A percentile compares a stretch with the other conserved stretches of the same genome.
These are phyloP conservation scores for Austroboletus niveus DNA, from an alignment of 1,284 basidiomycete genomes.

Conservation along the genomic window DNA sequence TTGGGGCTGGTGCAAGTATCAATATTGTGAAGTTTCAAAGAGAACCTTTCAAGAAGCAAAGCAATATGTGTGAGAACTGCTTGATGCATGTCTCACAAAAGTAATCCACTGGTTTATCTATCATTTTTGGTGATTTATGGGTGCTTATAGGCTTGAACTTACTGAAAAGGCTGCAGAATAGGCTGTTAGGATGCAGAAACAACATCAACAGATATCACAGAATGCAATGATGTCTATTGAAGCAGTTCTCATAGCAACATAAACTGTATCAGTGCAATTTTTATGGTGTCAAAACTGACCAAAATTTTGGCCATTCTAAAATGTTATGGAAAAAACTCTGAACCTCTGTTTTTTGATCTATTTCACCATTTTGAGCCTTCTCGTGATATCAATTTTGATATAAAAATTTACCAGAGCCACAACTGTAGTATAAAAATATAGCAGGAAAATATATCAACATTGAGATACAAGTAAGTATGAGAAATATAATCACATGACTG, in stretches of 20 bases:
- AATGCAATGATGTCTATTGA: not conserved
- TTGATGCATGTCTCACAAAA: slow-evolving; percentile 11
- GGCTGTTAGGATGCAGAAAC: not conserved
- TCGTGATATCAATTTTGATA: too few relatives aligned
- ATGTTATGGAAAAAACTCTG: not conserved
- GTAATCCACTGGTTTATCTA: slow-evolving; percentile 24
- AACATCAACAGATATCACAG: not conserved
- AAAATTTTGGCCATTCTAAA: not conserved
- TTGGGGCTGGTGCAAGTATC: slow-evolving; percentile 32
- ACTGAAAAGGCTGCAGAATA: not conserved
- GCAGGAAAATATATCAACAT: too few relatives aligned
- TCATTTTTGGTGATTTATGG: slow-evolving; percentile 6
- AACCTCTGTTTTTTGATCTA: not conserved
- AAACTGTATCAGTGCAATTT: too few relatives aligned
- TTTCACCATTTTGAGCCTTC: not conserved
- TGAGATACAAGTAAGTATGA: too few relatives aligned
- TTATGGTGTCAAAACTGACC: not conserved
- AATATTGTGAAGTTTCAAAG: slow-evolving; percentile 27
- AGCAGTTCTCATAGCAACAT: not conserved
- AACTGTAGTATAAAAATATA: not conserved
- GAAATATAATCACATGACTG: too few relatives aligned
- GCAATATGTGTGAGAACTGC: slow-evolving; percentile 18
- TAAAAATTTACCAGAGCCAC: not conserved
- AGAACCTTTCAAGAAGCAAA: slow-evolving; percentile 28
- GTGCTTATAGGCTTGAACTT: not conserved